Conservation (phyloP, 2,329 filamentous ascomycete genomes). For the Colletotrichum liriopes region DNA sequence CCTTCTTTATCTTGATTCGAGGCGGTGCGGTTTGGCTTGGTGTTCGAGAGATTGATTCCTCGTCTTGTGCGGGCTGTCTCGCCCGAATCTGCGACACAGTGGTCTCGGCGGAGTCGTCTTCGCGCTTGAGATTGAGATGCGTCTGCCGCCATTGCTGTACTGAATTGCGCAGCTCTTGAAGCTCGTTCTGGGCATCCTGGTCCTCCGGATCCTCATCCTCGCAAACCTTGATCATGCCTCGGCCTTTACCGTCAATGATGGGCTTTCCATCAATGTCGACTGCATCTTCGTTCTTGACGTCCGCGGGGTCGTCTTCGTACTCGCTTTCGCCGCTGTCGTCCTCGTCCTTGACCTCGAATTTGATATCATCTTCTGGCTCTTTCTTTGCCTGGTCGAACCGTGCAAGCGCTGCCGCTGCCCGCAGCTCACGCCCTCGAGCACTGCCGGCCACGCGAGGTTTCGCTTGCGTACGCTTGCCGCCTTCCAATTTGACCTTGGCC, state of each 20-base stretch:
- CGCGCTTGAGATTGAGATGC: slow-evolving; percentile 32
- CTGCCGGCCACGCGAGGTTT: slow-evolving; percentile 84
- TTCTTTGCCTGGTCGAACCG: slow-evolving; percentile 76
- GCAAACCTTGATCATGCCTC: slow-evolving; percentile 81
- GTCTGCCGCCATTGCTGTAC: slow-evolving; percentile 46
- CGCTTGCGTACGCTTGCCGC: slow-evolving; percentile 72
- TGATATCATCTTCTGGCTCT: slow-evolving; percentile 58
- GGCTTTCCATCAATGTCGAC: slow-evolving; percentile 76
- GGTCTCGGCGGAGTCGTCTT: slow-evolving; percentile 4
- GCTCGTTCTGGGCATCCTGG: slow-evolving; percentile 72
- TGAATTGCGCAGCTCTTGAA: slow-evolving; percentile 74
- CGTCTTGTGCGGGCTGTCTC: slow-evolving; percentile 2
- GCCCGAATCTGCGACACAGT: background rate
- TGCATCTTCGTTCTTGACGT: slow-evolving; percentile 65
- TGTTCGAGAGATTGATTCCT: background rate
- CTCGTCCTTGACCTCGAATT: slow-evolving; percentile 51
- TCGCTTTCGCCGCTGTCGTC: slow-evolving; percentile 60
- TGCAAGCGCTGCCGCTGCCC: slow-evolving; percentile 83
- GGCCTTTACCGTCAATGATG: slow-evolving; percentile 77
- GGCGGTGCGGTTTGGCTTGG: background rate
- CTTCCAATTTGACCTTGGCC: slow-evolving; percentile 76
- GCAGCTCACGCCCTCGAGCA: slow-evolving; percentile 80
- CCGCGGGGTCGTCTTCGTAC: slow-evolving; percentile 63
- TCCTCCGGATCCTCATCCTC: slow-evolving; percentile 76
- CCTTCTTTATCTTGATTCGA: slow-evolving; percentile 25